Evolutionary conservation across 345 rosid genomes (phyloP).

Genomic region (Litchi chinensis): DNA sequence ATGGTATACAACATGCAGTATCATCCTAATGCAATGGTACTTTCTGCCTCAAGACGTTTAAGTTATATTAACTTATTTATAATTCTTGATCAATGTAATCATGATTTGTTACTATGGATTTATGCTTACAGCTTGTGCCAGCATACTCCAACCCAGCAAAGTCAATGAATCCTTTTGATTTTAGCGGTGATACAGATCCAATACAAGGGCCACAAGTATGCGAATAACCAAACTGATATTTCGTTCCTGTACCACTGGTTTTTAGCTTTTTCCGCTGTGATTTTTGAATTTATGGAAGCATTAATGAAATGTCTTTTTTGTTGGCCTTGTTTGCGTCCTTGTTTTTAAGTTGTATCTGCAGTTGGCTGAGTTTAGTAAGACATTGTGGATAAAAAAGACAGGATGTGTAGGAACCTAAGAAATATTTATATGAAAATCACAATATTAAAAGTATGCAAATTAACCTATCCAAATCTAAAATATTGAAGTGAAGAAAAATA

Average conservation of each 20-base stretch:
- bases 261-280: not conserved
- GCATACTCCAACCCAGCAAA: conserved; percentile 39
- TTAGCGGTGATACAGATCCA: conserved; percentile 37
- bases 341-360: not conserved
- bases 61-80: not conserved
- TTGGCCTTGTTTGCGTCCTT: not conserved
- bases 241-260: not conserved
- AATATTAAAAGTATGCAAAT: not conserved
- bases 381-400: not conserved
- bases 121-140: conserved; percentile 43
- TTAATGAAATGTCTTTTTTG: not conserved
- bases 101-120: not conserved
- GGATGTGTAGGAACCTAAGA: not conserved
- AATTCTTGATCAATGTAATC: not conserved
- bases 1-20: conserved; percentile 54
- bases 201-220: conserved; percentile 45
- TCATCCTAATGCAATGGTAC: conserved; percentile 59
- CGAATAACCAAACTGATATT: conserved; percentile 10
- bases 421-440: not conserved
- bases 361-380: not conserved
- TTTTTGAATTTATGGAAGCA: not conserved
- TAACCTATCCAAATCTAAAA: conserved; percentile 7
- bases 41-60: conserved; percentile 11
- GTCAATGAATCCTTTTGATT: conserved; percentile 72
- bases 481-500: not conserved